Conservation (phyloP, 495 filamentous ascomycete species). For the Glonium stellatum region DNA sequence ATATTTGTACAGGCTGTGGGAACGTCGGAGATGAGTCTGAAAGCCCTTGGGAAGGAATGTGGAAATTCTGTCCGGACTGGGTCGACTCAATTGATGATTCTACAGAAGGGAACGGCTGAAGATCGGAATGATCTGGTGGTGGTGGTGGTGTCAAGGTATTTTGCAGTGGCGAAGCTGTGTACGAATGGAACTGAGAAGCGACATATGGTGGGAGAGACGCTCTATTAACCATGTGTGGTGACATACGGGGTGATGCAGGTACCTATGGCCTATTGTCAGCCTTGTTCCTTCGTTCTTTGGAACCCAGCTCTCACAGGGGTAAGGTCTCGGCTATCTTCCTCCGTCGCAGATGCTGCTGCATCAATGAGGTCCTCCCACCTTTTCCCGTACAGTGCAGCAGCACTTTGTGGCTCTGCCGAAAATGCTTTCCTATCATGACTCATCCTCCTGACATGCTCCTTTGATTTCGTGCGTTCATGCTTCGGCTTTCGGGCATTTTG, state of each 20-base stretch:
- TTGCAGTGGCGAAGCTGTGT: constrained; percentile 79
- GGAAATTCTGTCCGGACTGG: constrained; percentile 57
- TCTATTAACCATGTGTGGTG: constrained; percentile 60
- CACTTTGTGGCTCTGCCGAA: constrained; percentile 68
- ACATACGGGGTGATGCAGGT: constrained; percentile 54
- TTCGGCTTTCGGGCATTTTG: constrained; percentile 64
- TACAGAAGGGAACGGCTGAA: constrained; percentile 77
- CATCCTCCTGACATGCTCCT: constrained; percentile 56
- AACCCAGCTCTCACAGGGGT: constrained; percentile 55
- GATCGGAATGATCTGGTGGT: constrained; percentile 49
- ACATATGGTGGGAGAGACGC: constrained; percentile 70
- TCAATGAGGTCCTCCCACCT: constrained; percentile 93
- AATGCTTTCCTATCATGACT: constrained; percentile 72
- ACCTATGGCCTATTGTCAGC: constrained; percentile 26
- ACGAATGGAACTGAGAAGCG: constrained; percentile 57
- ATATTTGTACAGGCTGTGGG: constrained; percentile 67
- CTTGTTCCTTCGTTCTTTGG: constrained; percentile 1
- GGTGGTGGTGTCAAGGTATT: constrained; percentile 76
- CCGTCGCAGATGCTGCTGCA: constrained; percentile 81
- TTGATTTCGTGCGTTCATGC: constrained; percentile 71
- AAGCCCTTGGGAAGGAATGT: constrained; percentile 47
- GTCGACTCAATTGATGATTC: constrained; percentile 59
- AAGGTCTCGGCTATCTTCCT: constrained; percentile 81
- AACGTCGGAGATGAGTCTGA: constrained; percentile 46
- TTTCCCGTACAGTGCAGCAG: constrained; percentile 69